Evolutionary conservation across 169 alveolate genomes (phyloP).

Genomic region (Plasmodium adleri): DNA sequence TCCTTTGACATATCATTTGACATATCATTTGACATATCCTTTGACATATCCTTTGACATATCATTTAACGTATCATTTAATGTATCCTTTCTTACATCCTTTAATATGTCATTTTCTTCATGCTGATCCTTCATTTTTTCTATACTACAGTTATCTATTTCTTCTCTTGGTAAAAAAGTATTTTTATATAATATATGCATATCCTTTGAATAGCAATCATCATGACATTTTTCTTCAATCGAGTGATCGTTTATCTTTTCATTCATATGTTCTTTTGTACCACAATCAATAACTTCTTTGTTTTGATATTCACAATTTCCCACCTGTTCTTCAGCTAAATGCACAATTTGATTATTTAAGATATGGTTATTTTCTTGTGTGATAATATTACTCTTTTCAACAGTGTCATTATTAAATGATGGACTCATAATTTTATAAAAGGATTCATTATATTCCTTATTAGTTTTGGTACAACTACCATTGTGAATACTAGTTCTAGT

Average conservation of each 20-base stretch:
- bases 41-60: too few relatives aligned
- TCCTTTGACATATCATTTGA: too few relatives aligned
- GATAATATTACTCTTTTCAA: not conserved
- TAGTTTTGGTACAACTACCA: not conserved
- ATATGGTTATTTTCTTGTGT: not conserved
- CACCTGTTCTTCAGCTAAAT: too few relatives aligned
- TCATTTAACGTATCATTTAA: not conserved
- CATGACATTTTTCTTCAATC: too few relatives aligned
- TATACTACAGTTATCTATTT: slow-evolving; percentile 7
- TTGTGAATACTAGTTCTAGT: not conserved
- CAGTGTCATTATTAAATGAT: slow-evolving; percentile 1
- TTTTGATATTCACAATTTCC: too few relatives aligned
- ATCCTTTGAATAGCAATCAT: too few relatives aligned
- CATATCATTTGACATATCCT: too few relatives aligned
- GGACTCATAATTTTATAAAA: slow-evolving; percentile 17
- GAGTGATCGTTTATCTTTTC: too few relatives aligned
- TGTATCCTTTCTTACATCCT: not conserved
- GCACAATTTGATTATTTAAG: not conserved
- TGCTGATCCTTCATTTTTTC: not conserved
- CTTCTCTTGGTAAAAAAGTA: not conserved
- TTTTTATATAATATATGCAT: too few relatives aligned
- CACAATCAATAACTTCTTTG: too few relatives aligned
- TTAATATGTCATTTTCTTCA: not conserved
- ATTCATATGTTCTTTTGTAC: too few relatives aligned
- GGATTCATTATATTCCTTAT: not conserved